These are phyloP conservation scores for Cercospora beticola DNA, from an alignment of 2,329 filamentous ascomycete genomes.

Conservation along the genomic window DNA sequence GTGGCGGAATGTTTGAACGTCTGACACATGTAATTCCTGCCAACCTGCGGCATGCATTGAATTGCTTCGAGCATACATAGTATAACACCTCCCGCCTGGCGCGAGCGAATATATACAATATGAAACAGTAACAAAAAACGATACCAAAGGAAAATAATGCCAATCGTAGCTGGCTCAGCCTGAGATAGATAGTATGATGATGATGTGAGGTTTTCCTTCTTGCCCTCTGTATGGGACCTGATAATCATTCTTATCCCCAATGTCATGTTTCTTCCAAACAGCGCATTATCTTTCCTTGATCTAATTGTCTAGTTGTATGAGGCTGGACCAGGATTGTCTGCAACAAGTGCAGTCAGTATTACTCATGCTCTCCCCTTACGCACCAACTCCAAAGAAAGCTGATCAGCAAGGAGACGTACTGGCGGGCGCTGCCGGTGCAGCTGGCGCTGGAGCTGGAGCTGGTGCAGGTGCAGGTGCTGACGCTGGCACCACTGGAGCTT, in stretches of 20 bases:
- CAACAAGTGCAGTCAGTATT: background rate
- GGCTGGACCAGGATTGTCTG: background rate
- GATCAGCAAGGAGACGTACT: background rate
- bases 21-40: background rate
- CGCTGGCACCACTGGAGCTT: background rate
- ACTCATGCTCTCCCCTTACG: background rate
- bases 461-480: background rate
- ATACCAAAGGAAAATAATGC: background rate
- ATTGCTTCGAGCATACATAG: background rate
- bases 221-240: background rate
- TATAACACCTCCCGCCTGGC: background rate
- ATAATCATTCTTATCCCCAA: no score
- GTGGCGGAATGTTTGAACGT: background rate
- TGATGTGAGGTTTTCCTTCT: background rate
- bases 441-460: background rate
- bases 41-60: background rate
- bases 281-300: background rate
- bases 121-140: background rate
- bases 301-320: background rate
- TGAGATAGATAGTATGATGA: background rate
- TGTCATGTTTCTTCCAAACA: no score
- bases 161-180: background rate
- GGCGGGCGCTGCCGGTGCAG: background rate
- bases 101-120: background rate
- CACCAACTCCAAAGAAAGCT: background rate